Conservation (phyloP, 768 basidiomycete genomes). For the Xerocomellus intermedius region DNA sequence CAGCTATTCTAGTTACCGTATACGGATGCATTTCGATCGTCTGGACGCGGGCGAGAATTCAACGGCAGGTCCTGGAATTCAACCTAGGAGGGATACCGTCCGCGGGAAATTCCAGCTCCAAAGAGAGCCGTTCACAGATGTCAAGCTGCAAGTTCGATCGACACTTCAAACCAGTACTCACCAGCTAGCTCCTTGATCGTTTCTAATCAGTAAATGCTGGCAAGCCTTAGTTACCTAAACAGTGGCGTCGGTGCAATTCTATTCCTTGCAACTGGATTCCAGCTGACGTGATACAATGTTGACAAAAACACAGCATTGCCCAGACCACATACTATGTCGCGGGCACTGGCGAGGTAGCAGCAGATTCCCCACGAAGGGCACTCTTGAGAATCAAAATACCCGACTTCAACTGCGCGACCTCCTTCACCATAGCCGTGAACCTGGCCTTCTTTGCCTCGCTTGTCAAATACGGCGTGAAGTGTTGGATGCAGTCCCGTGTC, state of each 20-base stretch:
- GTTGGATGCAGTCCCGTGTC: constrained; percentile 76
- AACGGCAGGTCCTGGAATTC: constrained; percentile 7
- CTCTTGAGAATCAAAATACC: constrained; percentile 60
- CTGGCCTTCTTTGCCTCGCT: constrained; percentile 66
- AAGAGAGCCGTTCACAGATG: not conserved
- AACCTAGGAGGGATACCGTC: not conserved
- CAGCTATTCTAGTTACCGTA: constrained; percentile 20
- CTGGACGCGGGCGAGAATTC: not conserved
- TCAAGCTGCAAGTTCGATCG: constrained; percentile 16
- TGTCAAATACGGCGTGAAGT: constrained; percentile 74
- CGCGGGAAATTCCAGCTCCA: not conserved
- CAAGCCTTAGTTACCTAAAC: not conserved
- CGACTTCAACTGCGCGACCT: constrained; percentile 70
- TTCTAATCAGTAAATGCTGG: not conserved
- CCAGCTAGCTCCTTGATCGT: constrained; percentile 1
- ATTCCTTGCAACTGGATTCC: constrained; percentile 9
- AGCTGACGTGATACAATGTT: constrained; percentile 17
- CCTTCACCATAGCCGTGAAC: constrained; percentile 78
- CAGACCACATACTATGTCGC: constrained; percentile 25
- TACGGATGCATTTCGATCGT: constrained; percentile 8
- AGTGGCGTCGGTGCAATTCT: not conserved
- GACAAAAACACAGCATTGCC: constrained; percentile 14
- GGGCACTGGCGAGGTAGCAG: constrained; percentile 22
- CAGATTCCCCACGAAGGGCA: constrained; percentile 35
- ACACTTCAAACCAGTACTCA: constrained; percentile 16